phyloP scores from a whole-genome alignment of 176 grass and related monocot species.

The Musa acuminata region DNA sequence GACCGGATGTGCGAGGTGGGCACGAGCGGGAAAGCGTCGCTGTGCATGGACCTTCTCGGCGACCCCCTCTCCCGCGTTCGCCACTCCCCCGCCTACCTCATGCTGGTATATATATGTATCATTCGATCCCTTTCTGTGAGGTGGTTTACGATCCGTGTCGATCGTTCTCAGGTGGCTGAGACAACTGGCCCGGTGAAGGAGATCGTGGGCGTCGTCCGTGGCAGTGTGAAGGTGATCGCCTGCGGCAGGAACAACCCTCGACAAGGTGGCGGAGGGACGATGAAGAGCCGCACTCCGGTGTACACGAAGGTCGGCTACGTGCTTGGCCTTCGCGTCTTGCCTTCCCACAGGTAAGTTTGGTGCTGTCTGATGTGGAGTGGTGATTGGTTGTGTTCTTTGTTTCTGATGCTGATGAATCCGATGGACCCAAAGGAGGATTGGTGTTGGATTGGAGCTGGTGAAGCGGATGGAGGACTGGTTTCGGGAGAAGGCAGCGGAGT shows the following conservation, averaged over 20 bases:
- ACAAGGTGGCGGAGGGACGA: no score
- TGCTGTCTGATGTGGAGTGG: not conserved
- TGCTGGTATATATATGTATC: not conserved
- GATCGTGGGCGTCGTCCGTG: constrained; percentile 9
- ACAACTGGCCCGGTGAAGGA: not conserved
- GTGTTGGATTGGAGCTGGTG: constrained; percentile 3
- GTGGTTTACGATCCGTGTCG: not conserved
- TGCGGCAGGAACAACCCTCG: not conserved
- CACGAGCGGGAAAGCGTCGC: not conserved
- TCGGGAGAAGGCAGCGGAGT: constrained; percentile 8
- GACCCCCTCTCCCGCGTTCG: constrained; percentile 11
- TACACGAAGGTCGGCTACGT: constrained; percentile 1
- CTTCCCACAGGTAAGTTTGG: not conserved
- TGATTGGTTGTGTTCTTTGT: not conserved
- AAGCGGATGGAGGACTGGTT: constrained; percentile 4
- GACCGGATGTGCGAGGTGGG: constrained; percentile 9
- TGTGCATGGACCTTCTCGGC: constrained; percentile 11
- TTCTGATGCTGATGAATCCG: not conserved
- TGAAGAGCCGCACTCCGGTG: not conserved
- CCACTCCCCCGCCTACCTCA: not conserved
- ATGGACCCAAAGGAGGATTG: not conserved
- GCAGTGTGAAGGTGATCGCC: constrained; percentile 1
- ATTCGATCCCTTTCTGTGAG: not conserved
- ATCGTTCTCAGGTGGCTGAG: constrained; percentile 4
- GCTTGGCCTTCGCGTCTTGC: constrained; percentile 15